Conservation (phyloP, 2,329 filamentous ascomycete species). For the Penicillium sp. region DNA sequence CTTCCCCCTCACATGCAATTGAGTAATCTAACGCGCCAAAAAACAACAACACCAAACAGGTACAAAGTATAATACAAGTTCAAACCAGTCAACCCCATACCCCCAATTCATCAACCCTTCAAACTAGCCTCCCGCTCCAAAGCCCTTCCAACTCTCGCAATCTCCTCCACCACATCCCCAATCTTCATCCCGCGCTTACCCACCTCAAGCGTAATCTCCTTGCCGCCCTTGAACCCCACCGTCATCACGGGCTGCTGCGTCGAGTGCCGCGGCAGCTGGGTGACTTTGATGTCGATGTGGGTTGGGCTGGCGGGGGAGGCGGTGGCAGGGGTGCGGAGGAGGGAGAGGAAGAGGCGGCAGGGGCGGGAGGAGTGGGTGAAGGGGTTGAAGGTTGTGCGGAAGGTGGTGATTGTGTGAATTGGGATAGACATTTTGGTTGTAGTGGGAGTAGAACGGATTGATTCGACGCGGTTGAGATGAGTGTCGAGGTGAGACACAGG, state of each 20-base stretch:
- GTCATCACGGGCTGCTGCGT: slow-evolving; percentile 68
- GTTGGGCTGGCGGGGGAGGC: slow-evolving; percentile 73
- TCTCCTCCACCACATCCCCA: slow-evolving; percentile 82
- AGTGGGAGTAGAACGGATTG: background rate
- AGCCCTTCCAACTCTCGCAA: slow-evolving; percentile 82
- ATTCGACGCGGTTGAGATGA: background rate
- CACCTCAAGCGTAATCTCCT: slow-evolving; percentile 80
- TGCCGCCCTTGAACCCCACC: slow-evolving; percentile 95
- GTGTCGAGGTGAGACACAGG: background rate
- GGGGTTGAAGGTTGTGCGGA: slow-evolving; percentile 87
- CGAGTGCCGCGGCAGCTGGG: slow-evolving; percentile 70
- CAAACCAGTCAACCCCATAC: background rate
- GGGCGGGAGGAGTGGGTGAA: slow-evolving; percentile 79
- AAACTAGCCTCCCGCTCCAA: slow-evolving; percentile 83
- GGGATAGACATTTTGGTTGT: slow-evolving; percentile 39
- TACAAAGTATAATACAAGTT: slow-evolving; percentile 17
- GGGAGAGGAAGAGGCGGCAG: slow-evolving; percentile 82
- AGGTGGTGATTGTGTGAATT: slow-evolving; percentile 62
- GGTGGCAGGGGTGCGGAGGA: slow-evolving; percentile 80
- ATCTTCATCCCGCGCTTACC: slow-evolving; percentile 78
- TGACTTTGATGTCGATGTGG: slow-evolving; percentile 75
- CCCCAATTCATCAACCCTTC: slow-evolving; percentile 40
- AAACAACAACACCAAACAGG: background rate
- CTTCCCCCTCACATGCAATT: background rate
- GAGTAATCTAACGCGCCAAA: slow-evolving; percentile 8